These are phyloP conservation scores for Bimuria novae-zelandiae DNA, from an alignment of 2,329 filamentous ascomycete genomes.

Conservation along the genomic window DNA sequence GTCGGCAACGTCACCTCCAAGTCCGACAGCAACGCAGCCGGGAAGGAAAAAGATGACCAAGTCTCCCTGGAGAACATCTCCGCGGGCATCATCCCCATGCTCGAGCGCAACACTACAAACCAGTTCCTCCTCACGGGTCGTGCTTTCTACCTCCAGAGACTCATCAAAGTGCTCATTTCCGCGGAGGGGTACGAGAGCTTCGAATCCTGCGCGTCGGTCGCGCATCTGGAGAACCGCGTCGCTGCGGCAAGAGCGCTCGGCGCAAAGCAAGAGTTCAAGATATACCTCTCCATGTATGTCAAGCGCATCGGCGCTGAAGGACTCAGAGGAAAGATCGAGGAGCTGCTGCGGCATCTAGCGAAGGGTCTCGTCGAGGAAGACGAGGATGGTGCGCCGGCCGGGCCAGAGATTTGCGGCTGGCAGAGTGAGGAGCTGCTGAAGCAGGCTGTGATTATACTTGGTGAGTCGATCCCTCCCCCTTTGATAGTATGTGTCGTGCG, in stretches of 20 bases:
- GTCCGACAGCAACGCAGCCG: constrained; percentile 46
- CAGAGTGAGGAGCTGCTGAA: constrained; percentile 83
- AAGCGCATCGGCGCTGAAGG: constrained; percentile 93
- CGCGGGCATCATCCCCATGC: constrained; percentile 87
- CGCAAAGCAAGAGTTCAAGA: constrained; percentile 86
- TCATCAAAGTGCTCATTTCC: constrained; percentile 86
- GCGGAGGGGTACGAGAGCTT: constrained; percentile 91
- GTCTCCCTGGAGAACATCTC: constrained; percentile 68
- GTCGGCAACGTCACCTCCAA: constrained; percentile 75
- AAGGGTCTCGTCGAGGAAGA: constrained; percentile 68
- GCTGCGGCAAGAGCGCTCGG: constrained; percentile 85
- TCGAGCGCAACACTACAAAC: constrained; percentile 93
- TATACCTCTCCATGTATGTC: constrained; percentile 98
- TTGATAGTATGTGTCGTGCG: not conserved
- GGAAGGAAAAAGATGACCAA: constrained; percentile 51
- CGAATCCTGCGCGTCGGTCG: constrained; percentile 88
- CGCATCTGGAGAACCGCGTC: constrained; percentile 92
- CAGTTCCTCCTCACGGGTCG: constrained; percentile 90
- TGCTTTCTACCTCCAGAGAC: constrained; percentile 85
- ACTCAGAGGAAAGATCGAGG: constrained; percentile 85
- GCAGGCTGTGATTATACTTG: constrained; percentile 89
- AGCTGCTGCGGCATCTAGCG: constrained; percentile 80
- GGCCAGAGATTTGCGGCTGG: constrained; percentile 86
- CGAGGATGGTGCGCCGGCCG: constrained; percentile 57
- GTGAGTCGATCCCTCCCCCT: constrained; percentile 51